phyloP scores from a whole-genome alignment of 257 asterid species.

The Eustoma russellianum region DNA sequence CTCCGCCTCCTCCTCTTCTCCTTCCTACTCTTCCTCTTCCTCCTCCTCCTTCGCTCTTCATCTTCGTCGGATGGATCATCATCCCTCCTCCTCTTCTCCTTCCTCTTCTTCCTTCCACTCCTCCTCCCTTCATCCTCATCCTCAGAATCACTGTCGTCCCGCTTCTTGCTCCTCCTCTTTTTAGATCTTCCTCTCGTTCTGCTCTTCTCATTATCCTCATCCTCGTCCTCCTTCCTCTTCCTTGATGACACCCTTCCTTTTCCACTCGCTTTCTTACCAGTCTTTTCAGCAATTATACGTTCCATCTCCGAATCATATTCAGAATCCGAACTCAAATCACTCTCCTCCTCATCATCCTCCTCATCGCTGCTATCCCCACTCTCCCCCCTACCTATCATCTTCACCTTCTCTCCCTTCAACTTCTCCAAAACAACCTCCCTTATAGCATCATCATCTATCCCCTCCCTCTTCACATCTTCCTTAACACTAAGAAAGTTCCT shows the following conservation, averaged over 20 bases:
- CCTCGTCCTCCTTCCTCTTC: constrained; percentile 27
- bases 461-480: constrained; percentile 39
- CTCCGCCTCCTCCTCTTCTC: constrained; percentile 16
- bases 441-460: constrained; percentile 44
- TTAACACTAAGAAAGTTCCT: constrained; percentile 85
- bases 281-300: constrained; percentile 46
- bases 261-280: constrained; percentile 32
- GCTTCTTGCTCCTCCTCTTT: constrained; percentile 46
- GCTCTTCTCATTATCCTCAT: constrained; percentile 25
- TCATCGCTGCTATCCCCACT: constrained; percentile 30
- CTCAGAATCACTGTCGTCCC: constrained; percentile 31
- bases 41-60: constrained; percentile 11
- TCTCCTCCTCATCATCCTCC: constrained; percentile 52
- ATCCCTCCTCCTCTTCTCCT: constrained; percentile 9
- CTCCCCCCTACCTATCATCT: constrained; percentile 14
- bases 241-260: constrained; percentile 25
- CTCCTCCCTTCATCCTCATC: constrained; percentile 39
- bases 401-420: constrained; percentile 37
- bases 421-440: constrained; percentile 62
- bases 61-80: constrained; percentile 11
- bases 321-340: constrained; percentile 70
- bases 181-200: constrained; percentile 52
- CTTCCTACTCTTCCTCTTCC: too few species aligned
- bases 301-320: constrained; percentile 79
- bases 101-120: constrained; percentile 44